Evolutionary conservation across 2,329 filamentous ascomycete species (phyloP), one percentile per base, ranked within the genome.

Genomic region (Colletotrichum filicis): DNA sequence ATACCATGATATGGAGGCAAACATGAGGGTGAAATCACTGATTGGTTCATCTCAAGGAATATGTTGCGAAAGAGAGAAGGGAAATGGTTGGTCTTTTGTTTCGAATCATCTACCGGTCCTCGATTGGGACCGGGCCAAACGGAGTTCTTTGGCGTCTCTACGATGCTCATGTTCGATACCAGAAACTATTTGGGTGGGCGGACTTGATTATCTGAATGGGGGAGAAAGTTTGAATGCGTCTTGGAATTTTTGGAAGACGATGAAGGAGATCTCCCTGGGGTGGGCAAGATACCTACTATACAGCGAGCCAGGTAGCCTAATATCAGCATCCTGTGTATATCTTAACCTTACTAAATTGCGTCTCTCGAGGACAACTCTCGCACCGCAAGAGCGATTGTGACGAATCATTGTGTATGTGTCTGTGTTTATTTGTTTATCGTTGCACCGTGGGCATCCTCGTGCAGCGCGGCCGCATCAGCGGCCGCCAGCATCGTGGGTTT

Each of bases 81-180:
- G 61, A 65, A 71, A 55, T 61, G 71, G 61, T 68, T 58, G 57
- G 57, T 37, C 65, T 73, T 65, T 65, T 49, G 37, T 71, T 61
- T 60, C 12, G 56, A 64, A 60, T 49, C 66, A 72, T 60, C 60
- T 65, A 65, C 60, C 60, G 52, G 59, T 67, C 57, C 30, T 55
- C 8, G 52, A 16, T 37, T 32, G 62, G 62, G 46, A 35, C 12
- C 8, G 49, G 60, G 57, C 56, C 65, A 28, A 72, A 37, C 69
- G 71, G 71, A 74, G 71, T 74, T 72, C 62, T 74, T 72, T 74
- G 71, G 71, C 68, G 71, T 72, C 71, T 60, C 60, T 59, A 72
- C 71, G 71, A 72, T 74, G 71, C 68, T 74, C 71, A 74, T 74
- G 71, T 74, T 74, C 71, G 71, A 74, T 74, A 74, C 71, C 71